phyloP scores from a whole-genome alignment of 805 yeast genomes.

The Wickerhamomyces sydowiorum region DNA sequence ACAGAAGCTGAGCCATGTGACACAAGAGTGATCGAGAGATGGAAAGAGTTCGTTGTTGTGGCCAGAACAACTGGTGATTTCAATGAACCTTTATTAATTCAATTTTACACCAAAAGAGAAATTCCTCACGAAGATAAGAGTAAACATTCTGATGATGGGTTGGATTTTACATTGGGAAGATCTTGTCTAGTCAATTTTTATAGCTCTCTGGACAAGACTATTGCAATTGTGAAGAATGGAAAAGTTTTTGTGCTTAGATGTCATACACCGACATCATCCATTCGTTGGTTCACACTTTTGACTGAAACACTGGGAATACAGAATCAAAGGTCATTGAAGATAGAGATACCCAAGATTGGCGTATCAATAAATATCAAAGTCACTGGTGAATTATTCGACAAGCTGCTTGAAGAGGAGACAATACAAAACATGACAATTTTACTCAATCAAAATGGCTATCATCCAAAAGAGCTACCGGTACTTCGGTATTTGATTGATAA shows the following conservation, averaged over 20 bases:
- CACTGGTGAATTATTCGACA: slow-evolving; percentile 6
- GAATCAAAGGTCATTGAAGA: slow-evolving; percentile 35
- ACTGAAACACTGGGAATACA: slow-evolving; percentile 39
- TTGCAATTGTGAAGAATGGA: slow-evolving; percentile 39
- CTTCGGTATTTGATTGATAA: slow-evolving; percentile 34
- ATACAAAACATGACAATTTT: neutral
- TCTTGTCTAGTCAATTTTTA: slow-evolving; percentile 45
- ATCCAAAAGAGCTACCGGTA: slow-evolving; percentile 18
- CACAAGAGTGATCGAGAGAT: slow-evolving; percentile 57
- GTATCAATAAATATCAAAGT: slow-evolving; percentile 23
- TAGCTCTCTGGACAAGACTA: slow-evolving; percentile 64
- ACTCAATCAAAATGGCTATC: slow-evolving; percentile 18
- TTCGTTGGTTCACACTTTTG: slow-evolving; percentile 61
- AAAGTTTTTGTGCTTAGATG: slow-evolving; percentile 51
- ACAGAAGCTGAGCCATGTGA: slow-evolving; percentile 47
- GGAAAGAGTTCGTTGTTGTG: slow-evolving; percentile 77
- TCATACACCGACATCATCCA: slow-evolving; percentile 45
- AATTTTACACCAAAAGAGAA: slow-evolving; percentile 49
- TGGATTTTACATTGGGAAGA: slow-evolving; percentile 26
- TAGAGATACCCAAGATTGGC: slow-evolving; percentile 38
- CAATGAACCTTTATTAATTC: slow-evolving; percentile 50
- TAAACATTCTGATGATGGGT: slow-evolving; percentile 13
- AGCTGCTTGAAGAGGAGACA: slow-evolving; percentile 1
- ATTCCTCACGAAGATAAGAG: slow-evolving; percentile 20
- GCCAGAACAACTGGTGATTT: slow-evolving; percentile 54